These are phyloP conservation scores for Yamadazyma kitorensis DNA, from an alignment of 805 yeast genomes.

Conservation along the genomic window DNA sequence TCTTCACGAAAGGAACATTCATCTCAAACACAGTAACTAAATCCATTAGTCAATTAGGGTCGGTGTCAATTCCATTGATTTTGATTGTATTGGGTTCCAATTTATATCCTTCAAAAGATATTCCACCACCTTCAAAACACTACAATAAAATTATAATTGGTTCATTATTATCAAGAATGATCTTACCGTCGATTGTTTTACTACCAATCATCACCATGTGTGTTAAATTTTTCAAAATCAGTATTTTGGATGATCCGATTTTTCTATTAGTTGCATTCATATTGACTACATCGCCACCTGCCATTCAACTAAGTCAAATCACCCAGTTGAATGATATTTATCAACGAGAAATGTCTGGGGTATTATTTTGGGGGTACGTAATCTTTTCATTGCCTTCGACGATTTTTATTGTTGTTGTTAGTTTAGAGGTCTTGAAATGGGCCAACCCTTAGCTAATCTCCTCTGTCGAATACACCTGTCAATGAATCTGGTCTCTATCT, in stretches of 20 bases:
- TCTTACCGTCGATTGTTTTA: slow-evolving; percentile 64
- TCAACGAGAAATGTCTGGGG: slow-evolving; percentile 81
- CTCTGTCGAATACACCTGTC: no score
- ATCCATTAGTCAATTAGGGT: slow-evolving; percentile 64
- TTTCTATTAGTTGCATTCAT: slow-evolving; percentile 74
- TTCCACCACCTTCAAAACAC: slow-evolving; percentile 63
- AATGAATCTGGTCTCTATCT: no score
- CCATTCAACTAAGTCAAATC: slow-evolving; percentile 78
- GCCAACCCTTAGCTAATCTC: slow-evolving; percentile 22
- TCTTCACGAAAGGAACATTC: slow-evolving; percentile 52
- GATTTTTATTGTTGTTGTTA: slow-evolving; percentile 64
- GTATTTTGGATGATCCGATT: slow-evolving; percentile 78
- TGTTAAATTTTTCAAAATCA: slow-evolving; percentile 61
- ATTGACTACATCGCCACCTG: slow-evolving; percentile 78
- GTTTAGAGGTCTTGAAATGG: slow-evolving; percentile 61
- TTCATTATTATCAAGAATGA: slow-evolving; percentile 73
- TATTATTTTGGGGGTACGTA: slow-evolving; percentile 79
- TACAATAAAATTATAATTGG: slow-evolving; percentile 64
- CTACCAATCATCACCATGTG: slow-evolving; percentile 64
- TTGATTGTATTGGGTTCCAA: slow-evolving; percentile 78
- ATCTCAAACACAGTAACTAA: slow-evolving; percentile 62
- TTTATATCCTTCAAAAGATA: slow-evolving; percentile 63
- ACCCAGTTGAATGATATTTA: slow-evolving; percentile 72
- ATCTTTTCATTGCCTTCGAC: slow-evolving; percentile 74
- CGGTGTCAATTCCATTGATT: slow-evolving; percentile 75